phyloP scores from a whole-genome alignment of 495 filamentous ascomycete species.

The Penicillium taxi region DNA sequence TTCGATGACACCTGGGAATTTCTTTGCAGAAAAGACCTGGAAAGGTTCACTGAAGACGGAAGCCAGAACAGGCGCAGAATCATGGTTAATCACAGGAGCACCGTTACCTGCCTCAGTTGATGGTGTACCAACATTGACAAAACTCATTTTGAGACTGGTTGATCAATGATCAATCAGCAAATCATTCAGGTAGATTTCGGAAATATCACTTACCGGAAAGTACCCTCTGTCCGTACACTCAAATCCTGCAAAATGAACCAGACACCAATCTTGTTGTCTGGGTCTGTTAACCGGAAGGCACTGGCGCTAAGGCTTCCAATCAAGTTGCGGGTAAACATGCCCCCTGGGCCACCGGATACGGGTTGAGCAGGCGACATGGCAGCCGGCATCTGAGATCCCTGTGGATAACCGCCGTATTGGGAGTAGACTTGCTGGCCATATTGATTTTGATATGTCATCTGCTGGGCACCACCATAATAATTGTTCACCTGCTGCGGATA shows the following conservation, averaged over 20 bases:
- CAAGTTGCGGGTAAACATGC: slow-evolving; percentile 94
- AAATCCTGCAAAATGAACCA: slow-evolving; percentile 98
- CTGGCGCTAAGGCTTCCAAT: slow-evolving; percentile 90
- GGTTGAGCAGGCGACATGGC: slow-evolving; percentile 35
- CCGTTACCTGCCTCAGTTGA: slow-evolving; percentile 29
- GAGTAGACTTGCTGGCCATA: slow-evolving; percentile 40
- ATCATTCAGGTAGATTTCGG: not conserved
- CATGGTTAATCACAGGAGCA: slow-evolving; percentile 58
- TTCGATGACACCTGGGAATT: slow-evolving; percentile 95
- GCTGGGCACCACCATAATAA: slow-evolving; percentile 38
- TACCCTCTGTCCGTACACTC: slow-evolving; percentile 85
- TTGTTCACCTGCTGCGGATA: slow-evolving; percentile 36
- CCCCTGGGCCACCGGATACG: slow-evolving; percentile 49
- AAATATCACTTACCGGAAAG: slow-evolving; percentile 62
- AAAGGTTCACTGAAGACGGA: slow-evolving; percentile 83
- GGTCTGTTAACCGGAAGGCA: slow-evolving; percentile 78
- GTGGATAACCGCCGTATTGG: slow-evolving; percentile 26
- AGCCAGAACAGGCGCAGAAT: slow-evolving; percentile 76
- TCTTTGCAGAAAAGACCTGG: slow-evolving; percentile 93
- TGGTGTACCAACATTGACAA: slow-evolving; percentile 68
- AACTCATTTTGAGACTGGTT: slow-evolving; percentile 61
- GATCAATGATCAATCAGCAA: slow-evolving; percentile 3
- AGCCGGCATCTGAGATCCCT: slow-evolving; percentile 27
- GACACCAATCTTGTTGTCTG: slow-evolving; percentile 76
- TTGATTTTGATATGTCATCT: slow-evolving; percentile 33